Evolutionary conservation across 1,139 yeast genomes (phyloP).

Genomic region (Martiniozyma asiatica): DNA sequence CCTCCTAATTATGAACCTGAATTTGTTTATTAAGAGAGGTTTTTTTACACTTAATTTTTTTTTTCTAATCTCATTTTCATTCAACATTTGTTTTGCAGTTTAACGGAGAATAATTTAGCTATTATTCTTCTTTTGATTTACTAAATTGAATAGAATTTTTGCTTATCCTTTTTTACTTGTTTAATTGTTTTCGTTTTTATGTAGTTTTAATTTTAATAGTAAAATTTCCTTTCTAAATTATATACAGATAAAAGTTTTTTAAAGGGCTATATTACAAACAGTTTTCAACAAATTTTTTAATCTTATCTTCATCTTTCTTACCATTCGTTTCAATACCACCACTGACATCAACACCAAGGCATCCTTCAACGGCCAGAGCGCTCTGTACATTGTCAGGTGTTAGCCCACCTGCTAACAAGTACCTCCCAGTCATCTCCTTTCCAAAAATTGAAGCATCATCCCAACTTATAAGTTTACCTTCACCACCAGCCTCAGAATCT

Average conservation of each 20-base stretch:
- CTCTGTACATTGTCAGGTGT: conserved; percentile 54
- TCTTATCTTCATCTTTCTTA: conserved; percentile 52
- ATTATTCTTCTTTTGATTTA: no score
- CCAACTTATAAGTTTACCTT: conserved; percentile 77
- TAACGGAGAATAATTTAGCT: no score
- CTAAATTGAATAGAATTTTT: background rate
- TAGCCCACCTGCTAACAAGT: conserved; percentile 82
- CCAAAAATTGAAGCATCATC: conserved; percentile 31
- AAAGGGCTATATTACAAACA: no score
- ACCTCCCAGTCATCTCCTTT: conserved; percentile 30
- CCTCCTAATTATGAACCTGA: conserved; percentile 30
- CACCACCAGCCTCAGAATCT: conserved; percentile 89
- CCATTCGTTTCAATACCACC: conserved; percentile 88
- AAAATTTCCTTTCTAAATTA: background rate
- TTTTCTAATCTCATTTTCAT: no score
- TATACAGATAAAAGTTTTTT: conserved; percentile 29
- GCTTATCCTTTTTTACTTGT: background rate
- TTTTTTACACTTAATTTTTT: no score
- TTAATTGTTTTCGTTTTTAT: no score
- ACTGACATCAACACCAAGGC: conserved; percentile 87
- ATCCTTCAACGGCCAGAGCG: conserved; percentile 39
- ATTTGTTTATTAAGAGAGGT: conserved; percentile 5
- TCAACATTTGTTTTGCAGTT: no score
- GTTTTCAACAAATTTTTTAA: conserved; percentile 42
- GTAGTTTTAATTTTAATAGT: conserved; percentile 2